phyloP scores from a whole-genome alignment of 2,329 filamentous ascomycete species.

The Leptodontidium sp. region DNA sequence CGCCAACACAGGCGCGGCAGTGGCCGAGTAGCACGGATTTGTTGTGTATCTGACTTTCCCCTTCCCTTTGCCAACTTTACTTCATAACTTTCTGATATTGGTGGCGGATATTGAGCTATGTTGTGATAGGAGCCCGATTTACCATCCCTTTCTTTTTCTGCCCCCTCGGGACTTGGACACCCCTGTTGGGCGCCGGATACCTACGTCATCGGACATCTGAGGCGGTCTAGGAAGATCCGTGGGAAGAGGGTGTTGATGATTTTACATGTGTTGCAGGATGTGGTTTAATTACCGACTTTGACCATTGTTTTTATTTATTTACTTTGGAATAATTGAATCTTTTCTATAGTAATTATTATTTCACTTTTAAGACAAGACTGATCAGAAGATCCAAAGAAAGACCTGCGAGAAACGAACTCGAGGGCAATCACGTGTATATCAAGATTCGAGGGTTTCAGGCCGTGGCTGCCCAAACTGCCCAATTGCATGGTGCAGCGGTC shows the following conservation, averaged over 20 bases:
- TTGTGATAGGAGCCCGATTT: conserved; percentile 23
- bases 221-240: conserved; percentile 24
- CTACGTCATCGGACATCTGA: conserved; percentile 32
- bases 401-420: neutral
- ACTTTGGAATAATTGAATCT: neutral
- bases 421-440: conserved; percentile 20
- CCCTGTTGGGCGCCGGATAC: conserved; percentile 10
- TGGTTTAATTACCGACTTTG: neutral
- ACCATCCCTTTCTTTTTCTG: conserved; percentile 9
- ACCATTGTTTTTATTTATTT: too few species aligned
- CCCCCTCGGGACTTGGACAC: conserved; percentile 10
- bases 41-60: neutral
- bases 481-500: conserved; percentile 16
- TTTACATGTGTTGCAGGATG: conserved; percentile 4
- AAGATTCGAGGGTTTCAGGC: conserved; percentile 10
- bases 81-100: neutral
- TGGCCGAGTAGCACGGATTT: conserved; percentile 18
- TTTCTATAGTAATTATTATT: too few species aligned
- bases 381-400: neutral
- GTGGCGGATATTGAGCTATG: neutral
- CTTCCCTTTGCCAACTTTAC: too few species aligned
- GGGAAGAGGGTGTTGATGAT: neutral
- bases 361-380: neutral
- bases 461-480: conserved; percentile 25
- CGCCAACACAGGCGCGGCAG: conserved; percentile 14